A percentile compares a stretch with the other conserved stretches of the same genome.
These are phyloP conservation scores for Lactifluus volemus DNA, from an alignment of 768 basidiomycete genomes.

Conservation along the genomic window DNA sequence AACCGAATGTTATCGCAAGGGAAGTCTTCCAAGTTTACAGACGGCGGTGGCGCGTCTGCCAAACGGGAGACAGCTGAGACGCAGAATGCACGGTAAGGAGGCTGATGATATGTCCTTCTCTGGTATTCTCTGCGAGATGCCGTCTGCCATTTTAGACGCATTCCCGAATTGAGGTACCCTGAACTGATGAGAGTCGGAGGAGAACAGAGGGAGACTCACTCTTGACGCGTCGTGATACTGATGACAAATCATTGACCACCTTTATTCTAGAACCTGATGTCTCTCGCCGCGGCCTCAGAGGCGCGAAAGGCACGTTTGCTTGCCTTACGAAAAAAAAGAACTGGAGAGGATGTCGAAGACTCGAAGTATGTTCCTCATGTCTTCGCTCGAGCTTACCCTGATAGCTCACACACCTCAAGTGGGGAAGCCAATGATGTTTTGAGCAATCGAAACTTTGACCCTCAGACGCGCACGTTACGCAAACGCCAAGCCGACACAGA, in stretches of 20 bases:
- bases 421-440: slow-evolving; percentile 35
- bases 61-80: slow-evolving; percentile 1
- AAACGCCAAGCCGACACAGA: slow-evolving; percentile 53
- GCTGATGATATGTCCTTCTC: not conserved
- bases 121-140: slow-evolving; percentile 24
- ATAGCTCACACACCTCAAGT: not conserved
- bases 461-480: slow-evolving; percentile 69
- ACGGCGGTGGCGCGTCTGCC: not conserved
- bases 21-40: slow-evolving; percentile 51
- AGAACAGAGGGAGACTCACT: no score
- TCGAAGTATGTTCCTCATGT: slow-evolving; percentile 33
- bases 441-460: slow-evolving; percentile 82
- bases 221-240: not conserved
- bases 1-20: slow-evolving; percentile 64
- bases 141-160: slow-evolving; percentile 29
- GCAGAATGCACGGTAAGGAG: not conserved
- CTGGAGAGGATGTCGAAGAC: slow-evolving; percentile 39
- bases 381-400: not conserved
- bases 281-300: slow-evolving; percentile 71
- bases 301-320: slow-evolving; percentile 71
- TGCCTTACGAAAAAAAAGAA: slow-evolving; percentile 69
- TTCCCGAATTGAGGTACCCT: slow-evolving; percentile 9
- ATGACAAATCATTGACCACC: slow-evolving; percentile 15
- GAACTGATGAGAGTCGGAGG: not conserved
- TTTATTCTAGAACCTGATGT: slow-evolving; percentile 31